These are phyloP conservation scores for Nigrospora oryzae DNA, from an alignment of 2,329 filamentous ascomycete genomes.

Conservation along the genomic window DNA sequence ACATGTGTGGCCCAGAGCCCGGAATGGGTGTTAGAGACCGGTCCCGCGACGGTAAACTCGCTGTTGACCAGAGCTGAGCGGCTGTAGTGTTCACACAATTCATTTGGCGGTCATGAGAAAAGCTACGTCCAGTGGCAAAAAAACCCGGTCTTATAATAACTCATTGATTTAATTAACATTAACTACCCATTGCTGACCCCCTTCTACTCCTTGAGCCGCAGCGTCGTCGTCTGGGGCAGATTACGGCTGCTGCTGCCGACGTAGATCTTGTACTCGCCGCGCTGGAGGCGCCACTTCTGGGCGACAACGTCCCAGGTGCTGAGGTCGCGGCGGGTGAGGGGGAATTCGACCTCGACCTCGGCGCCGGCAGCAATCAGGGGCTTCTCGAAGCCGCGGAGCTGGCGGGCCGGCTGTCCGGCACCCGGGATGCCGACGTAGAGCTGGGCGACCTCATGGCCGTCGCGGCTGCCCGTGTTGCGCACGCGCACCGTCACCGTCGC, in stretches of 20 bases:
- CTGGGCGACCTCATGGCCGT: constrained; percentile 43
- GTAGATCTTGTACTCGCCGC: constrained; percentile 19
- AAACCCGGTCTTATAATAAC: too few relatives aligned
- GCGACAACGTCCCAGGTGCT: constrained; percentile 38
- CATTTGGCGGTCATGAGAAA: too few relatives aligned
- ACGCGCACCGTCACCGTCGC: constrained; percentile 36
- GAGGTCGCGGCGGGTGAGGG: constrained; percentile 36
- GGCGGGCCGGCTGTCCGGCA: constrained; percentile 35
- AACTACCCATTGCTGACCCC: too few relatives aligned
- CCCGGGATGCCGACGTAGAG: constrained; percentile 41
- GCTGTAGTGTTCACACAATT: too few relatives aligned
- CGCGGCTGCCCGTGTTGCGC: constrained; percentile 39
- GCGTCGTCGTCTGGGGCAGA: constrained; percentile 4
- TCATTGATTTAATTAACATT: too few relatives aligned
- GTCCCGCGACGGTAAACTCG: too few relatives aligned
- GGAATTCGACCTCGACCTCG: constrained; percentile 30
- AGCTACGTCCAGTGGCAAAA: too few relatives aligned
- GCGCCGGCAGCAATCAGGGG: constrained; percentile 30
- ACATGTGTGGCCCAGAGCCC: too few relatives aligned
- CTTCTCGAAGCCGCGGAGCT: constrained; percentile 46
- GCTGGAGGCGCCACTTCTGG: constrained; percentile 31
- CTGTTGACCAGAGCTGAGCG: too few relatives aligned
- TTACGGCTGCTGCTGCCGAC: constrained; percentile 21
- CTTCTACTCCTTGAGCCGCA: not conserved
- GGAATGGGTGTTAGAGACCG: too few relatives aligned